These are phyloP conservation scores for Lactarius sp. DNA, from an alignment of 768 basidiomycete genomes.

Conservation along the genomic window DNA sequence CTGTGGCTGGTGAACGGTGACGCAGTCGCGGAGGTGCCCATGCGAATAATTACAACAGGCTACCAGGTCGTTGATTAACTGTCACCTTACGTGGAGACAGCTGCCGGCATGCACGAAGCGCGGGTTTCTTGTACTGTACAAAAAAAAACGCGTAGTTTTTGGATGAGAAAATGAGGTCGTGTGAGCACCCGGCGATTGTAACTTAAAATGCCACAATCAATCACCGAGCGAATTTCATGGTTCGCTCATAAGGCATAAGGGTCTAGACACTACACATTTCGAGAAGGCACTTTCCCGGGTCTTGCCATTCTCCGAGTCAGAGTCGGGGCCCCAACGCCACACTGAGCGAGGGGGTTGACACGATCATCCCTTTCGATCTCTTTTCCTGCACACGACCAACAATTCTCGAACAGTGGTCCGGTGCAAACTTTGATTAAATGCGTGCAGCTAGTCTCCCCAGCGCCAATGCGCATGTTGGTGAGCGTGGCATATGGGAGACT, in stretches of 20 bases:
- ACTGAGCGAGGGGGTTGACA: neutral
- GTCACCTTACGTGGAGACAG: neutral
- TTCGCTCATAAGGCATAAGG: neutral
- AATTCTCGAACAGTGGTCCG: constrained; percentile 1
- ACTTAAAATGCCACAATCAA: neutral
- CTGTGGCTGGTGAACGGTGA: neutral
- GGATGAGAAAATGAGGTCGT: neutral
- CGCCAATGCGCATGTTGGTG: neutral
- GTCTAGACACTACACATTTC: neutral
- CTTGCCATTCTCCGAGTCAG: too few species aligned
- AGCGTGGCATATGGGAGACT: neutral
- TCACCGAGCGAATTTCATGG: neutral
- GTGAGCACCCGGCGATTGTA: neutral
- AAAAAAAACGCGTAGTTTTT: neutral
- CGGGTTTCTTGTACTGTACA: neutral
- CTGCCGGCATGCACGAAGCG: neutral
- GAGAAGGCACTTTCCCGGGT: neutral
- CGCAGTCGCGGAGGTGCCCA: neutral
- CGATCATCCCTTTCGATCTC: neutral
- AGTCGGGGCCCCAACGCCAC: neutral
- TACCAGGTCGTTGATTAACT: neutral
- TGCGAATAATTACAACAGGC: neutral
- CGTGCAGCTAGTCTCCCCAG: neutral
- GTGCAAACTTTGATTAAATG: neutral
- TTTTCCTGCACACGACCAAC: constrained; percentile 19